phyloP scores from a whole-genome alignment of 441 rosid genomes.

The Populus tomentosa region DNA sequence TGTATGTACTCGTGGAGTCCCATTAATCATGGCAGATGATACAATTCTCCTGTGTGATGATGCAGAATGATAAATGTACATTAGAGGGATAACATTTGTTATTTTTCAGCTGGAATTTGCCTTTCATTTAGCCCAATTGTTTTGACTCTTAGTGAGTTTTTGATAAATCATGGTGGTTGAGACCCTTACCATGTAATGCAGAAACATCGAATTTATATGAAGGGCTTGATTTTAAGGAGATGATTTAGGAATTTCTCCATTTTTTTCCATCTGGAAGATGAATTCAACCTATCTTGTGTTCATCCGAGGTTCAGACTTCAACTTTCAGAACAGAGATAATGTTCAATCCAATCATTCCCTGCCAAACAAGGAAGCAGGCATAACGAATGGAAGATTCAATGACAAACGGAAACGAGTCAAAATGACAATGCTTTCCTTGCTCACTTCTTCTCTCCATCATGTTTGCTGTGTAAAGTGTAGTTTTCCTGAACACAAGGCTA shows the following conservation, averaged over 20 bases:
- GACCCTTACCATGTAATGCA: constrained; percentile 13
- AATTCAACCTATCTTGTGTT: neutral
- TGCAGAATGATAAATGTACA: constrained; percentile 22
- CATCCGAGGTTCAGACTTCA: too few species aligned
- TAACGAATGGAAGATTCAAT: neutral
- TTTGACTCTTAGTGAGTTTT: constrained; percentile 15
- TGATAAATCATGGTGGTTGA: constrained; percentile 18
- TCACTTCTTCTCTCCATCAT: too few species aligned
- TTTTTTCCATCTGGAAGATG: neutral
- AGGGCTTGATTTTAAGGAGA: constrained; percentile 14
- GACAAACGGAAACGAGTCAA: neutral
- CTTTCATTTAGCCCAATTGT: constrained; percentile 1
- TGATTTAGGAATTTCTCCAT: constrained; percentile 3
- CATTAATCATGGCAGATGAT: constrained; percentile 30
- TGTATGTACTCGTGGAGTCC: constrained; percentile 70
- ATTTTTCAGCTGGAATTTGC: constrained; percentile 7
- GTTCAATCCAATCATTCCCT: neutral
- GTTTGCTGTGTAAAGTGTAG: neutral
- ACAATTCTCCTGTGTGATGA: constrained; percentile 5
- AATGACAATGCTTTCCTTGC: neutral
- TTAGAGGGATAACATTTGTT: constrained; percentile 21
- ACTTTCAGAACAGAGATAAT: too few species aligned
- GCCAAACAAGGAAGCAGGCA: neutral
- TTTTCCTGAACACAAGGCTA: neutral
- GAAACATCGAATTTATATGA: constrained; percentile 23